Evolutionary conservation across 208 protist genomes (phyloP).

Genomic region (Acanthamoeba sp.): DNA sequence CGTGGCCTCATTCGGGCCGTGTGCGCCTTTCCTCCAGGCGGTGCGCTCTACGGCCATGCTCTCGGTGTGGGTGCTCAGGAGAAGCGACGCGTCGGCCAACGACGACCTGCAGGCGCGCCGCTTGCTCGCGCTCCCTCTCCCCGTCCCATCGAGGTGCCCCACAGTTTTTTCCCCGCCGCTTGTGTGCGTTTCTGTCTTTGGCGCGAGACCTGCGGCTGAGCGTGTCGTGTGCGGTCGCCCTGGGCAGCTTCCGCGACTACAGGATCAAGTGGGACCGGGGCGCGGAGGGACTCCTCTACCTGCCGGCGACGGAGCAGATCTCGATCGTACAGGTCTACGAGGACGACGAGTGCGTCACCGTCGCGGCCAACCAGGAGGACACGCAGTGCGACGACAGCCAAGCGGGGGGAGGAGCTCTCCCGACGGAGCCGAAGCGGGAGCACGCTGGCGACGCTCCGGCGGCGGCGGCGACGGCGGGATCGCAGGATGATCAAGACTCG

Average conservation of each 20-base stretch:
- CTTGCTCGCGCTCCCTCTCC: not conserved
- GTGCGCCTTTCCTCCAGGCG: no score
- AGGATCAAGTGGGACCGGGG: not conserved
- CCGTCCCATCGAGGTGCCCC: not conserved
- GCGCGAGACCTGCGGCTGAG: no score
- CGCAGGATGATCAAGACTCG: no score
- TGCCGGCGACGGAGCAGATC: conserved; percentile 15
- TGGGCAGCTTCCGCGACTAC: not conserved
- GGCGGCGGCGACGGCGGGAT: no score
- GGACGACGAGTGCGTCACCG: not conserved
- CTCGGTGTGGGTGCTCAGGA: conserved; percentile 3
- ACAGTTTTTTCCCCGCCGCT: not conserved
- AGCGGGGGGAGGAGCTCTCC: not conserved
- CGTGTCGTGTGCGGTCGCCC: no score
- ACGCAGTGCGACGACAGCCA: not conserved
- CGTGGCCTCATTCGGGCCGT: no score
- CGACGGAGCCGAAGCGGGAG: not conserved
- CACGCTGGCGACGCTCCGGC: no score
- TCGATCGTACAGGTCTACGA: conserved; percentile 50
- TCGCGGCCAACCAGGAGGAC: not conserved
- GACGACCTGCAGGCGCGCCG: not conserved
- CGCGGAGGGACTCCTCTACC: not conserved
- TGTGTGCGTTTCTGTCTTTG: not conserved
- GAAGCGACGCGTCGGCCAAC: not conserved
- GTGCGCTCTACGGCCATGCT: conserved; percentile 1